Base-by-base conservation (phyloP, 305 asterid species). In the Solanum hybrid region DNA sequence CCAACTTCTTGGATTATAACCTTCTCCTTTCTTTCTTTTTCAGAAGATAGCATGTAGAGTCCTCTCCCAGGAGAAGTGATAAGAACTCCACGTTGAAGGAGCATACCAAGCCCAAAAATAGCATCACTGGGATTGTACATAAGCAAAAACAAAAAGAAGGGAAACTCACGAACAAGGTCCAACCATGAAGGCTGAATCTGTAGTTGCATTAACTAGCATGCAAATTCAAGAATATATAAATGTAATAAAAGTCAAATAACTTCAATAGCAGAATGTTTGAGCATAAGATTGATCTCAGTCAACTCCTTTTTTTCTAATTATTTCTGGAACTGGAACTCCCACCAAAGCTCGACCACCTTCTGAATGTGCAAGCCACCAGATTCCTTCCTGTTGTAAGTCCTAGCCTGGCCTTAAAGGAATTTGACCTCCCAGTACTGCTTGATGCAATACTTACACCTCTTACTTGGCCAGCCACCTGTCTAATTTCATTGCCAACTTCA, bases 261-360 rank as follows among this genome's bases (percentile, higher is more conserved):
- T 79, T 88, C 81, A 84, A 84, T 51, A 84, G 22, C 42, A 84
- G 22, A 84, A 84, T 29, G 32, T 51, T 46, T 29, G 73, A 84
- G 10, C 75, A 84, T 84, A 84, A 51, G 40, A 29, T 84, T 82
- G 87, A 84, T 84, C 17, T 17, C 87, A 42, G 87, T 10, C 40
- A 84, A 71, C 31, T 51, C 87, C 87, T 14, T 88, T 79, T 72
- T 86, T 72, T 82, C 90, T 90, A 91, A 87, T 87, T 92, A 89
- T 90, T 89, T 91, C 93, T 85, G 11, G 93, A 90, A 85, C 95
- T 20, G 27, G 72, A 90, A 88, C 94, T 88, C 85, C 95, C 93
- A 78, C 95, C 96, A 64, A 93, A 92, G 92, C 95, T 93, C 11
- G 96, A 89, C 97, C 96, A 94, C 93, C 95, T 94, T 93, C 94